Evolutionary conservation across 108 stramenopile species (phyloP), one percentile per base, ranked within the genome.

Genomic region (Pseudonitzschia multiseries): DNA sequence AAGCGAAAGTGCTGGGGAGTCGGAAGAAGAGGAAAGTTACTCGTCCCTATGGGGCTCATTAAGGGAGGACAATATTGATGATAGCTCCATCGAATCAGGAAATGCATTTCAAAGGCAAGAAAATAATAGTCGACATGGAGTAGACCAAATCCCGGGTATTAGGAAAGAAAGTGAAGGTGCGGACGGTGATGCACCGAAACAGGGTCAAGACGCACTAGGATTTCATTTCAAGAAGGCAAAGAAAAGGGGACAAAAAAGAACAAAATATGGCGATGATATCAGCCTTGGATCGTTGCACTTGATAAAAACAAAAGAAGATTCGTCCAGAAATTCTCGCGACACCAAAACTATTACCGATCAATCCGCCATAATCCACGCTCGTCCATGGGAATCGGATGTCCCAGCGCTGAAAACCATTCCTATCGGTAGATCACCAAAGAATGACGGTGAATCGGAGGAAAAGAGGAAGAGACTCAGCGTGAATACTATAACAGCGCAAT

Each of bases 231-330:
- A 61, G 33, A 52, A 77, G 57, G 69, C 62, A 33, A 77, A 46
- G 41, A 68, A 71, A 40, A 73, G 42, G 36, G 72, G 43, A 27
- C 51, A 27, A 46, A 0, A 54, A 68, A 59, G 43, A 13, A 68
- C 40, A 26, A 62, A 62, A 41, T 26, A 73, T 41, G 78, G 78
- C 17, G 78, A 79, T 42, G 78, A 79, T n/a, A 42, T 79, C 29
- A 79, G 78, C 50, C 29, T 79, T 22, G 78, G 78, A 40, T 61
- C 72, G 29, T 50, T 69, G 29, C 70, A 70, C 3, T 26, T 64
- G 44, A 40, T 22, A 51, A 50, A 70, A 14, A 4, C 28, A 24
- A 29, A 44, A 29, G 63, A 50, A 24, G 63, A 50, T 14, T 9
- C 10, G 28, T 18, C 64, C 14, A 0, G n/a, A 44, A 50, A 6